Conservation (phyloP, 176 grass and related monocot genomes). For the Dactylis glomerata region DNA sequence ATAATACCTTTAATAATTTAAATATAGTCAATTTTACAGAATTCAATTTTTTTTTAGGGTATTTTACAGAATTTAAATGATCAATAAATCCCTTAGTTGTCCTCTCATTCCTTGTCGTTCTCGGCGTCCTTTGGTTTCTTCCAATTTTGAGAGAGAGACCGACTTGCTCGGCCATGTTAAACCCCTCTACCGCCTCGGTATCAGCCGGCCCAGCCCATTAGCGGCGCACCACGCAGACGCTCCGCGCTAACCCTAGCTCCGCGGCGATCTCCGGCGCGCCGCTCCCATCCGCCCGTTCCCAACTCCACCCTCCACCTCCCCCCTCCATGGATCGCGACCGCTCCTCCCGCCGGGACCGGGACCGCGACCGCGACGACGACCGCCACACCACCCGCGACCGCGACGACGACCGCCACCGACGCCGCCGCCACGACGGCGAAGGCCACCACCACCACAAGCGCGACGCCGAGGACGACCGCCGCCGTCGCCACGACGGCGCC, state of each 20-base stretch:
- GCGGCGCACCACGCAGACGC: background rate
- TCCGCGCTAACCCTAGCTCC: conserved; percentile 12
- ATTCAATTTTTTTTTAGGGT: too few relatives aligned
- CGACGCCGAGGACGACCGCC: conserved; percentile 10
- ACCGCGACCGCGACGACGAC: conserved; percentile 4
- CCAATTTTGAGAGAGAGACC: too few relatives aligned
- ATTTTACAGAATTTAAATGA: too few relatives aligned
- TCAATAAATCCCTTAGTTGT: too few relatives aligned
- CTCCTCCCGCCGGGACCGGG: conserved; percentile 20
- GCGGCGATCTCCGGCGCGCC: conserved; percentile 1
- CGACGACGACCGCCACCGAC: background rate
- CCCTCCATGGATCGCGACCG: conserved; percentile 55
- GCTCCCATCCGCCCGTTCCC: background rate
- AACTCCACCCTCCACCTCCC: background rate
- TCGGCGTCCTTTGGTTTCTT: too few relatives aligned
- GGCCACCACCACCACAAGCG: conserved; percentile 20
- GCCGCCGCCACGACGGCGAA: background rate
- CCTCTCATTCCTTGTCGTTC: too few relatives aligned
- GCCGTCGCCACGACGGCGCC: background rate
- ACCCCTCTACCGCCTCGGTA: background rate
- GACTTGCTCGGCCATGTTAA: too few relatives aligned
- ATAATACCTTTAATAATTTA: too few relatives aligned
- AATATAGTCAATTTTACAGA: too few relatives aligned
- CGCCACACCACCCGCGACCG: too few relatives aligned
- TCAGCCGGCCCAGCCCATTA: background rate